phyloP scores from a whole-genome alignment of 768 basidiomycete genomes.

The Dacryopinax spathularia region DNA sequence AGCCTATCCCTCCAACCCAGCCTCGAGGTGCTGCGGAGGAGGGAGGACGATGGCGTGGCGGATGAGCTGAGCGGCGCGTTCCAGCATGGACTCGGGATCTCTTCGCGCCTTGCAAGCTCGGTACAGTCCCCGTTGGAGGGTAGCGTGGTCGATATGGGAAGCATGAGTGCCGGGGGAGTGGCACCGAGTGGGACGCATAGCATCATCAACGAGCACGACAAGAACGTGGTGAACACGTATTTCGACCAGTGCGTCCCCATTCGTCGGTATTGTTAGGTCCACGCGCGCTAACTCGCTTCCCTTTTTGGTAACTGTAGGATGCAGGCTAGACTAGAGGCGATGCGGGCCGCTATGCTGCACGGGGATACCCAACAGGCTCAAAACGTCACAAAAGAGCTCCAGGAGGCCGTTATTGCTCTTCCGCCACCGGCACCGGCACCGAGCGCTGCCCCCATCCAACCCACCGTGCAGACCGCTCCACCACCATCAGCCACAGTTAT shows the following conservation, averaged over 20 bases:
- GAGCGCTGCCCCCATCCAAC: not conserved
- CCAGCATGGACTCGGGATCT: not conserved
- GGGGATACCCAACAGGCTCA: not conserved
- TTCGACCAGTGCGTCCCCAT: not conserved
- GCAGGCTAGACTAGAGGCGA: not conserved
- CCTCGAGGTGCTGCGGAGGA: not conserved
- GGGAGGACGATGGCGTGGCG: not conserved
- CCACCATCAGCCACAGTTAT: not conserved
- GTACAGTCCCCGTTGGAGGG: not conserved
- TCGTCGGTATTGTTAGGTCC: too few species aligned
- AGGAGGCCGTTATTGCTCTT: not conserved
- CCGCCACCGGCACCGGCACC: not conserved
- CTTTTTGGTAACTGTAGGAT: not conserved
- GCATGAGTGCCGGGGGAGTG: not conserved
- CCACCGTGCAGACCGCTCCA: not conserved
- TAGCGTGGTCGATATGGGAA: not conserved
- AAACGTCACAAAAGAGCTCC: not conserved
- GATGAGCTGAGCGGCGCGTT: not conserved
- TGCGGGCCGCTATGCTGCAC: not conserved
- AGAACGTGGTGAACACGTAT: not conserved
- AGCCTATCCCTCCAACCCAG: not conserved
- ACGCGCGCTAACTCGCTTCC: too few species aligned
- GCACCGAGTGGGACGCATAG: not conserved
- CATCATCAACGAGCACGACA: not conserved
- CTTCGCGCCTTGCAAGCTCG: not conserved